Percentiles rank a stretch among this genome's conserved stretches.
phyloP scores from a whole-genome alignment of 2,329 filamentous ascomycete species.

The Talaromyces sp. region DNA sequence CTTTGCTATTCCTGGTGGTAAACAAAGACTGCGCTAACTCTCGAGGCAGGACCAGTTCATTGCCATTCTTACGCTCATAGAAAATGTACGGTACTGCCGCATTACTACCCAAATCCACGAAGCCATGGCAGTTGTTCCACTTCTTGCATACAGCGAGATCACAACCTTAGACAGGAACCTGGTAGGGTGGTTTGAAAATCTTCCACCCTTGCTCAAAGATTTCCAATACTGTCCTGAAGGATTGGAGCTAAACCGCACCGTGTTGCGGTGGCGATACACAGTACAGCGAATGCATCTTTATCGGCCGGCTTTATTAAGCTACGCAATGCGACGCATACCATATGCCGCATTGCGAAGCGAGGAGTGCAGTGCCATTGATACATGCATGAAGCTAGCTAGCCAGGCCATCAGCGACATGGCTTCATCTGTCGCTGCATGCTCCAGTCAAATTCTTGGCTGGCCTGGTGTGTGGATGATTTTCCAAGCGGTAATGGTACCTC shows the following conservation, averaged over 20 bases:
- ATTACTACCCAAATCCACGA: slow-evolving; percentile 75
- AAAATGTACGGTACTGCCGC: slow-evolving; percentile 74
- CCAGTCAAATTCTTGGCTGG: slow-evolving; percentile 73
- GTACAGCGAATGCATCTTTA: slow-evolving; percentile 72
- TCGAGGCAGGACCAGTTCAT: slow-evolving; percentile 48
- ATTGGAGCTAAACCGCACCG: slow-evolving; percentile 61
- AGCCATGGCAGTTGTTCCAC: slow-evolving; percentile 58
- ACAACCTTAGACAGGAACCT: slow-evolving; percentile 62
- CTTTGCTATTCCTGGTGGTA: background rate
- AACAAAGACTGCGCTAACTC: slow-evolving; percentile 8
- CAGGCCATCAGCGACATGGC: slow-evolving; percentile 65
- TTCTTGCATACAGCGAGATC: slow-evolving; percentile 62
- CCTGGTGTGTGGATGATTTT: slow-evolving; percentile 78
- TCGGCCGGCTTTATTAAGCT: slow-evolving; percentile 63
- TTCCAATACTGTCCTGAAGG: slow-evolving; percentile 64
- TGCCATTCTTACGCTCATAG: slow-evolving; percentile 63
- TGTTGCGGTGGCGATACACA: slow-evolving; percentile 79
- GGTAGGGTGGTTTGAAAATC: slow-evolving; percentile 64
- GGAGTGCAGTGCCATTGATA: slow-evolving; percentile 62
- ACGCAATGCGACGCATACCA: slow-evolving; percentile 50
- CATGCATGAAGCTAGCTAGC: slow-evolving; percentile 63
- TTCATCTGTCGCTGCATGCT: slow-evolving; percentile 56
- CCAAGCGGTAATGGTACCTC: slow-evolving; percentile 71
- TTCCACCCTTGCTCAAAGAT: slow-evolving; percentile 60
- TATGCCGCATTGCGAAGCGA: slow-evolving; percentile 50